A percentile compares a stretch with the other conserved stretches of the same genome.
phyloP scores from a whole-genome alignment of 768 basidiomycete genomes.

The Rossbeevera mucosa region DNA sequence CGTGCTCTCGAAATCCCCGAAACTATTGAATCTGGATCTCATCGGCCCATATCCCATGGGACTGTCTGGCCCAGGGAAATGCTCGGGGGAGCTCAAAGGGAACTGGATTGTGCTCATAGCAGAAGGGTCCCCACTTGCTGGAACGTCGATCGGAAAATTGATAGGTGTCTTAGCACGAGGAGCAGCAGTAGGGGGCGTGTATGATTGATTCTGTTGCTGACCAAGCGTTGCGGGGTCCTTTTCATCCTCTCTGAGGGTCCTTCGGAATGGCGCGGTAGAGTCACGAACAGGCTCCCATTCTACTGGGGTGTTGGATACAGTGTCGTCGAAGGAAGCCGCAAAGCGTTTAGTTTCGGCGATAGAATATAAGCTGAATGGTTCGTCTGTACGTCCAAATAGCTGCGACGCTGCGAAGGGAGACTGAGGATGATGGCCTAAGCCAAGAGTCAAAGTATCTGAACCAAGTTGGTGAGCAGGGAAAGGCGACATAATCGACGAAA shows the following conservation, averaged over 20 bases:
- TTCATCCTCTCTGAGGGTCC: slow-evolving; percentile 73
- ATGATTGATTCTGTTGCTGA: slow-evolving; percentile 32
- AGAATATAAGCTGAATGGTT: slow-evolving; percentile 76
- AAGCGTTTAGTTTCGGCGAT: slow-evolving; percentile 71
- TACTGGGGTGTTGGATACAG: slow-evolving; percentile 46
- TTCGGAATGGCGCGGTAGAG: slow-evolving; percentile 70
- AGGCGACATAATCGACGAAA: slow-evolving; percentile 63
- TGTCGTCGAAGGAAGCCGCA: slow-evolving; percentile 51
- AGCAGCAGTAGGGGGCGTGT: slow-evolving; percentile 27
- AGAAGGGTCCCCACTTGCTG: slow-evolving; percentile 45
- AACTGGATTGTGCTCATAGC: slow-evolving; percentile 74
- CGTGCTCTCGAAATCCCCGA: slow-evolving; percentile 65
- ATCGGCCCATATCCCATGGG: slow-evolving; percentile 47
- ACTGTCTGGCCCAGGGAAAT: slow-evolving; percentile 45
- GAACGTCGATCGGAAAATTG: slow-evolving; percentile 52
- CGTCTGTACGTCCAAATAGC: slow-evolving; percentile 72
- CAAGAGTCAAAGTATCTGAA: slow-evolving; percentile 35
- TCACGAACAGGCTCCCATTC: slow-evolving; percentile 47
- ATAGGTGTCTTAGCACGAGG: slow-evolving; percentile 49
- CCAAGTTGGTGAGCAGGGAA: slow-evolving; percentile 79
- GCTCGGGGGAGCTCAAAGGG: slow-evolving; percentile 76
- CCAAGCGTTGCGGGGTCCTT: slow-evolving; percentile 48
- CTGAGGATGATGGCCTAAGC: slow-evolving; percentile 55
- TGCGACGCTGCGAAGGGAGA: slow-evolving; percentile 88
- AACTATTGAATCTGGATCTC: slow-evolving; percentile 64